Base-by-base conservation (phyloP, 2,329 filamentous ascomycete species). In the Ampelomyces quisqualis region DNA sequence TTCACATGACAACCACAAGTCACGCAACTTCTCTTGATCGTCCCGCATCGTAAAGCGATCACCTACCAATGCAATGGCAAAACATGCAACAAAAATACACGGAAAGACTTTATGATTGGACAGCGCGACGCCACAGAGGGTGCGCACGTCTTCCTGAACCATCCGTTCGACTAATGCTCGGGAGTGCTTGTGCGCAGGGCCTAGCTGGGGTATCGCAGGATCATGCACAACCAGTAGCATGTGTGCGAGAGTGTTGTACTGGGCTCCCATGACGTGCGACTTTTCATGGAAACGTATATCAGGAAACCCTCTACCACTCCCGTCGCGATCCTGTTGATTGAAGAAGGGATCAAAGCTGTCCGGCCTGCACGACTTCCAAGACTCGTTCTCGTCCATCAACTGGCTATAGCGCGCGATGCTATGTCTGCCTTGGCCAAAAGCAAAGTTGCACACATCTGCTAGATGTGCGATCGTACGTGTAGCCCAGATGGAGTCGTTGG, bases 401-500 rank as follows among this genome's bases (percentile, higher is more conserved):
- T 62, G 58, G 8, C 47, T 49, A 40, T 59, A 68, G 11, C 59
- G 47, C 13, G 49, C 34, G 18, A 64, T 44, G 28, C 57, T 63
- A 21, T 66, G 62, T 32, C 62, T 55, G 2, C 57, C 62, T 38
- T 65, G 62, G 2, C 63, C 63, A 34, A 67, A 67, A 0, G 56
- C 63, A 32, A 67, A 67, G 17, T 67, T 66, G 34, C 61, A 60
- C 6, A 67, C 65, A 29, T 69, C 65, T 7, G 60, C 65, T 5
- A 68, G 51, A 45, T 67, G 65, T 6, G 62, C 62, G 29, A 72
- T 71, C 13, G 69, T 70, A 8, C 70, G 61, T 22, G 69, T 71
- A 13, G 70, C 69, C 70, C 69, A 73, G 5, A 66, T 58, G 4
- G 67, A 69, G 40, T 72, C 70, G 17, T 64, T 64, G 1, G 67